phyloP scores from a whole-genome alignment of 805 yeast genomes.

The Yueomyces sinensis region DNA sequence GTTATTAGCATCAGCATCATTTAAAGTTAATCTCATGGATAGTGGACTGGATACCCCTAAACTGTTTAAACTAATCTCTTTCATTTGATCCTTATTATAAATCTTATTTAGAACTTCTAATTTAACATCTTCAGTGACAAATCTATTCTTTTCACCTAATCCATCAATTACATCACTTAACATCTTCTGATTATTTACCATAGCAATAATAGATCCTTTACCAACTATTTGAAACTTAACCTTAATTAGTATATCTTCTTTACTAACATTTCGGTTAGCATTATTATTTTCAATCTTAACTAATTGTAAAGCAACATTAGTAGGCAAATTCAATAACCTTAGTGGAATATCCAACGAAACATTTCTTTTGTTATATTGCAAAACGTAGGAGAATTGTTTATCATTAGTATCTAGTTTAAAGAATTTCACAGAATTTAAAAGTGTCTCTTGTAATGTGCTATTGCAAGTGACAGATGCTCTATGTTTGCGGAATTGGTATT shows the following conservation, averaged over 20 bases:
- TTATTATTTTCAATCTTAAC: conserved; percentile 3
- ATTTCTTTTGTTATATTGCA: neutral
- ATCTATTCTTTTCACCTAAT: conserved; percentile 2
- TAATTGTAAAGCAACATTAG: conserved; percentile 31
- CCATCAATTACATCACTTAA: conserved; percentile 8
- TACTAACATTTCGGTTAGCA: neutral
- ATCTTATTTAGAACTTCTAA: conserved; percentile 16
- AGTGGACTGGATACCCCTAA: conserved; percentile 11
- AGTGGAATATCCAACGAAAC: conserved; percentile 26
- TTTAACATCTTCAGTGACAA: conserved; percentile 3
- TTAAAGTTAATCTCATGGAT: conserved; percentile 2
- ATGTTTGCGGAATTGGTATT: neutral
- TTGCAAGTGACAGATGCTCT: neutral
- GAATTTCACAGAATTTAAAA: neutral
- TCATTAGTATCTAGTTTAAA: neutral
- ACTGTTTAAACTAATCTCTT: conserved; percentile 6
- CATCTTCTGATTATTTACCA: conserved; percentile 10
- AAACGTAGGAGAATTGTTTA: neutral
- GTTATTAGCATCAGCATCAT: neutral
- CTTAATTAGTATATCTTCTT: conserved; percentile 9
- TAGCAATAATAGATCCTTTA: conserved; percentile 12
- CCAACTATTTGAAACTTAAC: conserved; percentile 22
- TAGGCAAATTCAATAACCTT: conserved; percentile 30
- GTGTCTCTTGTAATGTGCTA: neutral
- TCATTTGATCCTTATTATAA: conserved; percentile 4